These are phyloP conservation scores for button mushroom (Agaricus bisporus) DNA, from an alignment of 768 basidiomycete species.

Conservation along the genomic window DNA sequence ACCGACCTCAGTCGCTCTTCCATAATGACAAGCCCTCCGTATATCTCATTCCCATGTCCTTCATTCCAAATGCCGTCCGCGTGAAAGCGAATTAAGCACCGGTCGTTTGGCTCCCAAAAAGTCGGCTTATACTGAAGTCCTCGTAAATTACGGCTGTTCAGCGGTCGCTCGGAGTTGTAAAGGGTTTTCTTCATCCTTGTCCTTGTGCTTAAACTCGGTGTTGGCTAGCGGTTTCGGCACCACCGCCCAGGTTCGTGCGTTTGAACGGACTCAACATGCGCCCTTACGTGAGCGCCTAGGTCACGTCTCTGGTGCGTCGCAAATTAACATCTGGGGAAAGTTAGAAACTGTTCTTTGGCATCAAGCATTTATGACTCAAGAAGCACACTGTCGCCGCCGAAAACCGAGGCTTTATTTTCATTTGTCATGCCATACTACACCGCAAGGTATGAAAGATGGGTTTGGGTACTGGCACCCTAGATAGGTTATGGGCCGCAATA, in stretches of 20 bases:
- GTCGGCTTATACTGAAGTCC: neutral
- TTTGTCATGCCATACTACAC: neutral
- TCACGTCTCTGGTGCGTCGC: no score
- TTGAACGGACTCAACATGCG: no score
- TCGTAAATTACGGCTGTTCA: neutral
- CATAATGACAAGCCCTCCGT: no score
- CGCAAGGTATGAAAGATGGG: no score
- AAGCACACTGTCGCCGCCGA: constrained; percentile 1
- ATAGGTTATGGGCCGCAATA: constrained; percentile 4
- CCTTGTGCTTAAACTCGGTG: neutral
- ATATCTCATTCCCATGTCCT: neutral
- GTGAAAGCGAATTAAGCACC: neutral
- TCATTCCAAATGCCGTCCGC: neutral
- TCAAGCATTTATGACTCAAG: neutral
- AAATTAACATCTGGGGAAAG: neutral
- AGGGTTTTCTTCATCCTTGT: neutral
- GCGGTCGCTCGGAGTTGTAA: neutral
- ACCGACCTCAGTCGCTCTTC: no score
- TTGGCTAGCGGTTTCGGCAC: no score
- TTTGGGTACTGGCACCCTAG: neutral
- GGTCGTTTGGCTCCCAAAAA: neutral
- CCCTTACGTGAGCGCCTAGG: no score
- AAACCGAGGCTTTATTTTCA: neutral
- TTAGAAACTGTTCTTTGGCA: neutral
- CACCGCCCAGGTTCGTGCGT: no score